Evolutionary conservation across 2,329 filamentous ascomycete species (phyloP).

Genomic region (Ophiostoma australiae): DNA sequence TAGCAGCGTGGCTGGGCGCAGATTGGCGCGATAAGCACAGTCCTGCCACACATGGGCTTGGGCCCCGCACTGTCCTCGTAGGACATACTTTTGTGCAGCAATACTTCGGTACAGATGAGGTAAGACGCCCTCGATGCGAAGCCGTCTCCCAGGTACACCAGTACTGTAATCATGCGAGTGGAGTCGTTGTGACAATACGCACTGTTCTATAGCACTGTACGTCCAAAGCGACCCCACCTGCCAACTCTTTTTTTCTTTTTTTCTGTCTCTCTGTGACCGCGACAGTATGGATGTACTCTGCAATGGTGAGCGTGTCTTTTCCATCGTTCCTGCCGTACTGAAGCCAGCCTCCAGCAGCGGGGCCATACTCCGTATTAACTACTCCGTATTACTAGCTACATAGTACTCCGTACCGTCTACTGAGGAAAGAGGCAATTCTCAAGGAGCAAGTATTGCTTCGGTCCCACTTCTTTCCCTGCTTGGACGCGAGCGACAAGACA

Average conservation of each 20-base stretch:
- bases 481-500: constrained; percentile 1
- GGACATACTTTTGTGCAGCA: neutral
- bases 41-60: neutral
- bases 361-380: neutral
- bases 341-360: constrained; percentile 1
- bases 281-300: neutral
- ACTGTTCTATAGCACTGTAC: neutral
- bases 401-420: neutral
- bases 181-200: neutral
- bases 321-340: neutral
- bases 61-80: neutral
- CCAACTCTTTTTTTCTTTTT: neutral
- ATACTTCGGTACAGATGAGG: neutral
- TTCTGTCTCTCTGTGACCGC: no score
- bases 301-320: neutral
- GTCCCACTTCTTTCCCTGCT: constrained; percentile 6
- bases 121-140: neutral
- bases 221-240: neutral
- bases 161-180: neutral
- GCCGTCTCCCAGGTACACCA: neutral
- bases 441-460: neutral
- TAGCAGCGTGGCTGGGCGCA: neutral
- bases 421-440: neutral
- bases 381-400: neutral
- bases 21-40: constrained; percentile 22